These are phyloP conservation scores for Fagopyrum homotropicum DNA, from an alignment of 148 eudicot genomes.

Conservation along the genomic window DNA sequence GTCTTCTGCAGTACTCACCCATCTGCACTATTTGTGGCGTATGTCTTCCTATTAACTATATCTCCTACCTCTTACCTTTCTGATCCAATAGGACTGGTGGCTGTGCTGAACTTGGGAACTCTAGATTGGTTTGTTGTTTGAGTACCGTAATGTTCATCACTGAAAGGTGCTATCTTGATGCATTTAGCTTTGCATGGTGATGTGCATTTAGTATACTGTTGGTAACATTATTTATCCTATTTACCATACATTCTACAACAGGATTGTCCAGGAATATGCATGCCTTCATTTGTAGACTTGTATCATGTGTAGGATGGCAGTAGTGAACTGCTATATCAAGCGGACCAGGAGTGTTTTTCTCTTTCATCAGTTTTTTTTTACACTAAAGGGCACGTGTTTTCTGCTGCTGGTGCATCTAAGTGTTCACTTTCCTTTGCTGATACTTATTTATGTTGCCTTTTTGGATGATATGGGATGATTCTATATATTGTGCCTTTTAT, in stretches of 20 bases:
- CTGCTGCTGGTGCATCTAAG: background rate
- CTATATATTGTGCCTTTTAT: background rate
- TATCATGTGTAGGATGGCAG: background rate
- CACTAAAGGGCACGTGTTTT: background rate
- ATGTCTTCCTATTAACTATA: conserved; percentile 24
- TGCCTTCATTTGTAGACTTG: background rate
- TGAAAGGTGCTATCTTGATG: conserved; percentile 1
- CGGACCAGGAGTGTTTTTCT: background rate
- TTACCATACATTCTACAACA: background rate
- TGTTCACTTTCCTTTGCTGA: background rate
- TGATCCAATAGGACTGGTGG: background rate
- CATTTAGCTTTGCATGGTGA: conserved; percentile 1
- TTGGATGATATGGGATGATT: background rate
- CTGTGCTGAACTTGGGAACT: background rate
- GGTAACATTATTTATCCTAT: background rate
- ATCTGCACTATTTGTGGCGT: conserved; percentile 69
- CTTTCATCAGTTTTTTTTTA: background rate
- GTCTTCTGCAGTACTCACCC: conserved; percentile 48
- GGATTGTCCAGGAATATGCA: background rate
- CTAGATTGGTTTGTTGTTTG: background rate
- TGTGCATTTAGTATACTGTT: background rate
- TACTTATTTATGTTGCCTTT: background rate
- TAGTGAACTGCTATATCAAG: background rate
- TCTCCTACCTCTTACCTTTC: conserved; percentile 3
- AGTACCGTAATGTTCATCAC: background rate